These are phyloP conservation scores for Stephanodiscus minutulus DNA, from an alignment of 108 stramenopile genomes.

Conservation along the genomic window DNA sequence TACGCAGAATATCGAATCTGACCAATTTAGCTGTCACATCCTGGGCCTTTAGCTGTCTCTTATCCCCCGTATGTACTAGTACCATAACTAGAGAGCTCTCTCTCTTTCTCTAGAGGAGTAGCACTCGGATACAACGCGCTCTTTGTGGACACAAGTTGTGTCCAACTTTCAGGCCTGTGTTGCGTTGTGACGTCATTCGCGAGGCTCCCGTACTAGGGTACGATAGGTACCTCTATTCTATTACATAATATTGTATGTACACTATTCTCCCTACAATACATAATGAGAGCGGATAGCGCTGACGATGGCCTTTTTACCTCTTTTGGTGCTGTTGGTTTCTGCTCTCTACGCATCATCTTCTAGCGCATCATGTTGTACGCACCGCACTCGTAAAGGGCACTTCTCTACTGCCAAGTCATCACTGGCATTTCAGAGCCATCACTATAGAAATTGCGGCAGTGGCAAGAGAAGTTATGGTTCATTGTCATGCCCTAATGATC, in stretches of 20 bases:
- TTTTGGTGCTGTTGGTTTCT: constrained; percentile 9
- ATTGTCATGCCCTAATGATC: neutral
- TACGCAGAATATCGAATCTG: neutral
- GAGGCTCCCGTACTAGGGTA: too few relatives aligned
- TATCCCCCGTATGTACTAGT: too few relatives aligned
- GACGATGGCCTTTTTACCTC: constrained; percentile 2
- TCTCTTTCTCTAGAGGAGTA: too few relatives aligned
- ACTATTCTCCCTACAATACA: too few relatives aligned
- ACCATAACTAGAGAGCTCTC: too few relatives aligned
- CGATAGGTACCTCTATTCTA: too few relatives aligned
- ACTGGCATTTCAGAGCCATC: constrained; percentile 4
- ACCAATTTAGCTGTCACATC: too few relatives aligned
- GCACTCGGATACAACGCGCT: too few relatives aligned
- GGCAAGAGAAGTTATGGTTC: neutral
- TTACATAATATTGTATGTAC: too few relatives aligned
- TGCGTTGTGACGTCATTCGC: too few relatives aligned
- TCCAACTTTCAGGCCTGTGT: too few relatives aligned
- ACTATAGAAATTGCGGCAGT: neutral
- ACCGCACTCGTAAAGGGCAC: neutral
- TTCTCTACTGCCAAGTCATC: neutral
- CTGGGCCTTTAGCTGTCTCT: neutral
- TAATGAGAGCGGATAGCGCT: neutral
- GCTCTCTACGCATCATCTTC: neutral
- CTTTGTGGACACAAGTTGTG: too few relatives aligned
- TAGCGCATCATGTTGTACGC: neutral